phyloP scores from a whole-genome alignment of 2,329 filamentous ascomycete genomes.

The Epichloe elymi region DNA sequence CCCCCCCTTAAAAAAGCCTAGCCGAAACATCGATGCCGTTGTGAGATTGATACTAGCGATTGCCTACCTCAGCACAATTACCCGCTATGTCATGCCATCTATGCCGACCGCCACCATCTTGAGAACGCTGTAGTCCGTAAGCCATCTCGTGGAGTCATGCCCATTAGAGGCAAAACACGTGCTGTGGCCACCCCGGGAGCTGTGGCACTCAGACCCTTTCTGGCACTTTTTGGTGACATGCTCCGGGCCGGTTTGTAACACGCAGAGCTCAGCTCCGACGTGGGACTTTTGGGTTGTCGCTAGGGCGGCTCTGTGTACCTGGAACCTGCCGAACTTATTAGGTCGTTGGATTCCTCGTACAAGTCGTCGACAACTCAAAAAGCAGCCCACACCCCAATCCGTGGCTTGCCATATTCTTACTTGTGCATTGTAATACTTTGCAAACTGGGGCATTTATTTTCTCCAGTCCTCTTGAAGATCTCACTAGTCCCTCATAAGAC shows the following conservation, averaged over 20 bases:
- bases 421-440: not conserved
- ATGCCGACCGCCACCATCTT: constrained; percentile 11
- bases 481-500: not conserved
- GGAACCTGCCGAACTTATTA: constrained; percentile 7
- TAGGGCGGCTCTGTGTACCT: constrained; percentile 2
- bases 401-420: not conserved
- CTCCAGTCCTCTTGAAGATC: not conserved
- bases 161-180: constrained; percentile 7
- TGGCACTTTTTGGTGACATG: constrained; percentile 2
- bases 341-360: constrained; percentile 2
- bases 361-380: constrained; percentile 10
- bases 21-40: constrained; percentile 8
- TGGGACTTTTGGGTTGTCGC: constrained; percentile 10
- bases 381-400: constrained; percentile 11
- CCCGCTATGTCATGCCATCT: constrained; percentile 9
- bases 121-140: constrained; percentile 7
- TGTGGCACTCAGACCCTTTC: constrained; percentile 6
- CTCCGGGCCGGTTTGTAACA: constrained; percentile 4
- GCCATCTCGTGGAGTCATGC: constrained; percentile 6
- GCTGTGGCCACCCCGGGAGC: constrained; percentile 5
- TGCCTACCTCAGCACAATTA: constrained; percentile 5
- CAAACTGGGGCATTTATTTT: not conserved
- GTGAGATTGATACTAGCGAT: constrained; percentile 5
- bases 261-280: constrained; percentile 10
- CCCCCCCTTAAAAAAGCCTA: not conserved